Conservation (phyloP, 176 grass and related monocot species). For the Carex kokanica region DNA sequence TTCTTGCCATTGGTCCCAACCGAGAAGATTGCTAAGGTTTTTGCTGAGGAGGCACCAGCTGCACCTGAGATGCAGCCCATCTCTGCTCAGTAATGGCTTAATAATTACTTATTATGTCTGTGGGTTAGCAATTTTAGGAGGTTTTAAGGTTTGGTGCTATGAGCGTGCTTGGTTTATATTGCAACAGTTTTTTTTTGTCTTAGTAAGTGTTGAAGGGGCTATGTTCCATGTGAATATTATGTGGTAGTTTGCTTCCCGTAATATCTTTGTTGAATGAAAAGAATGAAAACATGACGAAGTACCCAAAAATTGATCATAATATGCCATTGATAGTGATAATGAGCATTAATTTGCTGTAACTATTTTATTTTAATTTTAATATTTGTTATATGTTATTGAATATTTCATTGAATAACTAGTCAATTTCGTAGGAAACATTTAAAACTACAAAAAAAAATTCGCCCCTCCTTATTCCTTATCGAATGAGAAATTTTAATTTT, state of each 20-base stretch:
- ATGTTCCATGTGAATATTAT: slow-evolving; percentile 17
- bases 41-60: slow-evolving; percentile 9
- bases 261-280: not conserved
- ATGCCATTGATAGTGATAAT: not conserved
- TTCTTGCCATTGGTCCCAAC: slow-evolving; percentile 84
- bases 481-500: not conserved
- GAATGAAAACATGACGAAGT: not conserved
- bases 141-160: not conserved
- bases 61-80: slow-evolving; percentile 62
- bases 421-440: not conserved
- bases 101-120: not conserved
- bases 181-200: not conserved
- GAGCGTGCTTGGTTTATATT: not conserved
- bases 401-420: not conserved
- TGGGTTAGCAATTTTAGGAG: slow-evolving; percentile 15
- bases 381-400: not conserved
- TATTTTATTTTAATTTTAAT: too few species aligned
- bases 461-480: not conserved
- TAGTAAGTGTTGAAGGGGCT: not conserved
- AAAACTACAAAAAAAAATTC: not conserved
- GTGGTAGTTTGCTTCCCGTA: not conserved
- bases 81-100: slow-evolving; percentile 12
- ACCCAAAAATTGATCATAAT: not conserved
- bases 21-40: slow-evolving; percentile 54
- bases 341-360: not conserved